Evolutionary conservation across 225 moss, liverwort and hornwort species (phyloP), one percentile per base, ranked within the genome.

Genomic region (Thuidium tamariscinum): DNA sequence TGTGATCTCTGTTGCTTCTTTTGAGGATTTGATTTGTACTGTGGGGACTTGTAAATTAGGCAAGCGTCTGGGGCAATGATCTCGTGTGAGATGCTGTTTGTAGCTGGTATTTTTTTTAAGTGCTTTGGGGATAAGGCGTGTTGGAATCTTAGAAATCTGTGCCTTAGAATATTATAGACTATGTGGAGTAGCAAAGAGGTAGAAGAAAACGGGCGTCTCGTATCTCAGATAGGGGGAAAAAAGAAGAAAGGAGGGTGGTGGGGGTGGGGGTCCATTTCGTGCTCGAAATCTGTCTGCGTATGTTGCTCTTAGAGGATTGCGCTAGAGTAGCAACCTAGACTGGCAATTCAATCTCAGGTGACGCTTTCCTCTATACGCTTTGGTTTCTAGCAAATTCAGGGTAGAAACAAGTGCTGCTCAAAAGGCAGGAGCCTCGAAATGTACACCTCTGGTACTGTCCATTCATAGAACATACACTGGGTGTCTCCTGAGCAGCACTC

Each of bases 91-190:
- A 36, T 27, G n/a, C 51, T 84, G 48, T 70, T 67, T 54, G 68
- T 52, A 77, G 81, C 62, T 46, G 29, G 42, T 66, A n/a, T 82
- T 65, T 34, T 74, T 82, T 65, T 42, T 67, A 30, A 55, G 82
- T 65, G 87, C 71, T 69, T 83, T 72, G 49, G 72, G 71, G 82
- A 82, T 87, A 79, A 87, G 89, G 89, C 67, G 37, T 44, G 46
- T 87, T 71, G 82, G 81, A 91, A 77, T 87, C 84, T 46, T 82
- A 79, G 82, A 79, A 89, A 30, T 62, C 46, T 78, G 89, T 56
- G 83, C 86, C 82, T 49, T 70, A 48, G 62, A 91, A 74, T 83
- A 37, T 54, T 46, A 55, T 34, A 79, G 69, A 86, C 55, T 79
- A 86, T 51, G 71, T 42, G 84, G 60, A 66, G 71, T 90, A 36